phyloP scores from a whole-genome alignment of 1,284 basidiomycete genomes.

The Papiliotrema terrestris region DNA sequence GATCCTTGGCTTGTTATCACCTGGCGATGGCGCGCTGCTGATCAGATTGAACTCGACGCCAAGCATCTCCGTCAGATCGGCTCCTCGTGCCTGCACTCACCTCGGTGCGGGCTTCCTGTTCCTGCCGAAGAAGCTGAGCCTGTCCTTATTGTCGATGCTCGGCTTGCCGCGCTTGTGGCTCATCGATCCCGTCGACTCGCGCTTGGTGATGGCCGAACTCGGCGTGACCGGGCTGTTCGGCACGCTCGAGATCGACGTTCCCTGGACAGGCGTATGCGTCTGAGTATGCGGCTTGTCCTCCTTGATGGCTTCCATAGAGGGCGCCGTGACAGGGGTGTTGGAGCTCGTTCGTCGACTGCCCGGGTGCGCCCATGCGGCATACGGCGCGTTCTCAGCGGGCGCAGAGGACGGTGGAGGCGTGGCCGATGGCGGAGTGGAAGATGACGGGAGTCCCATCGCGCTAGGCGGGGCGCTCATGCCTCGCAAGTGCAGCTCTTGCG shows the following conservation, averaged over 20 bases:
- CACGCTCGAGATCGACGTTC: conserved; percentile 27
- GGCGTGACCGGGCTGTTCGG: conserved; percentile 41
- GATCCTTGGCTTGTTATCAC: conserved; percentile 17
- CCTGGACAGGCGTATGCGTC: background rate
- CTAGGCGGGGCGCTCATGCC: conserved; percentile 28
- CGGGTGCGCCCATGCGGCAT: conserved; percentile 28
- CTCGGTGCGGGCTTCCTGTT: conserved; percentile 72
- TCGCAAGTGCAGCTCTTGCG: conserved; percentile 18
- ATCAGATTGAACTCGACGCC: background rate
- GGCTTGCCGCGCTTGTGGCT: conserved; percentile 45
- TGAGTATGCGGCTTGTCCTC: conserved; percentile 12
- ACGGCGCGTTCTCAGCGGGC: conserved; percentile 18
- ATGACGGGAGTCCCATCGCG: conserved; percentile 12
- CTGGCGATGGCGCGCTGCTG: conserved; percentile 5
- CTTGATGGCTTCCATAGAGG: conserved; percentile 27
- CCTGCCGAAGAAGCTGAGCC: conserved; percentile 66
- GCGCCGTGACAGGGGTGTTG: conserved; percentile 17
- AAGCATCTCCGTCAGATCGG: no score
- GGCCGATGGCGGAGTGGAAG: conserved; percentile 17
- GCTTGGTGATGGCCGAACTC: conserved; percentile 30
- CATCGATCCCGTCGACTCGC: conserved; percentile 41
- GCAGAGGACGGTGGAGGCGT: conserved; percentile 19
- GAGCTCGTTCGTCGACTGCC: conserved; percentile 37
- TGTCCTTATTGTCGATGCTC: conserved; percentile 47
- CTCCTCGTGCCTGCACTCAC: conserved; percentile 39